Percentiles rank a stretch among this genome's conserved stretches.
Evolutionary conservation across 176 grass and related monocot species (phyloP).

Genomic region (Pontederia crassipes): DNA sequence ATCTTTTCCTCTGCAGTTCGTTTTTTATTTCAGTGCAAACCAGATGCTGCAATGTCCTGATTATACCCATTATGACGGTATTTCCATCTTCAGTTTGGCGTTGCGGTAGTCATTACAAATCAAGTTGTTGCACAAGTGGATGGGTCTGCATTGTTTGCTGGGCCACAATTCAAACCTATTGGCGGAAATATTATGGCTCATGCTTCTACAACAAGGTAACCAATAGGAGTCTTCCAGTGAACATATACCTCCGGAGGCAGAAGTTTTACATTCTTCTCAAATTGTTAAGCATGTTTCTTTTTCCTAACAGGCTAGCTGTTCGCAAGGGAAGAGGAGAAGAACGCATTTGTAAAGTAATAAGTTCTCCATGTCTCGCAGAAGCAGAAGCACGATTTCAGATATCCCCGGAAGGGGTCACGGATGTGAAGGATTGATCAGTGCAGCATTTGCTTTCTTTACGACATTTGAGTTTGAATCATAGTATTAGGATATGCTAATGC

Average conservation of each 20-base stretch:
- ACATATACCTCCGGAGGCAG: neutral
- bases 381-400: slow-evolving; percentile 74
- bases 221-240: neutral
- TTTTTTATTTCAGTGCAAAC: neutral
- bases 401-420: slow-evolving; percentile 49
- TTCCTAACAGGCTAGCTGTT: slow-evolving; percentile 58
- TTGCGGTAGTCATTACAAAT: slow-evolving; percentile 96
- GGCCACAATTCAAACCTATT: slow-evolving; percentile 82
- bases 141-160: slow-evolving; percentile 87
- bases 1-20: neutral
- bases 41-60: neutral
- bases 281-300: slow-evolving; percentile 1
- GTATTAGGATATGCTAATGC: too few relatives aligned
- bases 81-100: slow-evolving; percentile 54
- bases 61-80: neutral
- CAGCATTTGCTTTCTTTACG: neutral
- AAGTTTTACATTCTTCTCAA: neutral
- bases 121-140: slow-evolving; percentile 97
- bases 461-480: too few relatives aligned
- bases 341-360: slow-evolving; percentile 54
- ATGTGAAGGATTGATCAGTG: slow-evolving; percentile 63
- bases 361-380: slow-evolving; percentile 80
- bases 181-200: slow-evolving; percentile 97
- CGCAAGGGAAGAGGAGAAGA: slow-evolving; percentile 91
- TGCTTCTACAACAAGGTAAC: slow-evolving; percentile 60